Conservation (phyloP, 129 eudicot species). For the Logfia minima region DNA sequence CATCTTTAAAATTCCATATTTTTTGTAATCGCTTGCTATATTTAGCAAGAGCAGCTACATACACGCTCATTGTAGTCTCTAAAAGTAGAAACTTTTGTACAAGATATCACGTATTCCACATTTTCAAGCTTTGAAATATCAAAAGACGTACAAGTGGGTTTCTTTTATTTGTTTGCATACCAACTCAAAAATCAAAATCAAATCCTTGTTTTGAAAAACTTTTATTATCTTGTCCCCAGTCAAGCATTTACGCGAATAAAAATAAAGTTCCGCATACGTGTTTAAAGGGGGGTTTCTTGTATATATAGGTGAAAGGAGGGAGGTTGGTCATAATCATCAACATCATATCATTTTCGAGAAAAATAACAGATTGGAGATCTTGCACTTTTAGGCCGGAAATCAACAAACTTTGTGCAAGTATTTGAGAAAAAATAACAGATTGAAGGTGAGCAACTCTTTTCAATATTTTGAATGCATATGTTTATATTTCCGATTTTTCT, state of each 20-base stretch:
- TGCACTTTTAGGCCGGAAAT: background rate
- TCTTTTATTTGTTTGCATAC: slow-evolving; percentile 25
- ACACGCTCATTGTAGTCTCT: background rate
- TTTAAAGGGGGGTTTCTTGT: background rate
- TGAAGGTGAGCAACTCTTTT: slow-evolving; percentile 20
- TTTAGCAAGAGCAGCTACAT: background rate
- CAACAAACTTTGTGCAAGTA: slow-evolving; percentile 12
- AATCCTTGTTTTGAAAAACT: slow-evolving; percentile 23
- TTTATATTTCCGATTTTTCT: background rate
- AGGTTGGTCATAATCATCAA: background rate
- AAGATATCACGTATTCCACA: slow-evolving; percentile 25
- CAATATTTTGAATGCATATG: background rate
- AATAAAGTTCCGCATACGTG: background rate
- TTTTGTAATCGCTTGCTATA: background rate
- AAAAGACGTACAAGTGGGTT: slow-evolving; percentile 22
- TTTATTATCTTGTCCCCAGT: slow-evolving; percentile 19
- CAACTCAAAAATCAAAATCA: slow-evolving; percentile 22
- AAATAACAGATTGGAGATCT: no score
- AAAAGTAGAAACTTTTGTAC: background rate
- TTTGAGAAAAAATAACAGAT: slow-evolving; percentile 18
- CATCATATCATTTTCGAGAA: background rate
- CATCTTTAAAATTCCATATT: slow-evolving; percentile 1
- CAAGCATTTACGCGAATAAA: background rate
- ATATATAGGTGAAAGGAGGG: background rate
- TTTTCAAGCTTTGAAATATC: slow-evolving; percentile 46